These are phyloP conservation scores for Neohortaea acidophila DNA, from an alignment of 495 filamentous ascomycete species.

Conservation along the genomic window DNA sequence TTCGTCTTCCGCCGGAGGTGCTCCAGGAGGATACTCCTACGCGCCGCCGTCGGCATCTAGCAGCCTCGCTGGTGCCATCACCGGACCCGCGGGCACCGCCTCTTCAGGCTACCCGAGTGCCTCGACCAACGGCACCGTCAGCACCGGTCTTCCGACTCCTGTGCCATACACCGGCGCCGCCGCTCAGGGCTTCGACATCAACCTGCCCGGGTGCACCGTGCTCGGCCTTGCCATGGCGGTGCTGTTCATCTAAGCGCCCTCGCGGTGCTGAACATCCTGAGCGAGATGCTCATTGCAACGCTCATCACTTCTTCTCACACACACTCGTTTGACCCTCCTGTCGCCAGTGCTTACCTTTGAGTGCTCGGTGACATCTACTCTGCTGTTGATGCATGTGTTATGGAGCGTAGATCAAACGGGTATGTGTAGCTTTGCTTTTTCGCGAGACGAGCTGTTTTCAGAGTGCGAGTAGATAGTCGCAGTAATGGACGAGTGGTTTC, in stretches of 20 bases:
- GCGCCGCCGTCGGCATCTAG: slow-evolving; percentile 3
- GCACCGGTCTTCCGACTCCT: not conserved
- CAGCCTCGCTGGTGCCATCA: slow-evolving; percentile 4
- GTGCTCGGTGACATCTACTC: not conserved
- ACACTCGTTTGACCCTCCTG: not conserved
- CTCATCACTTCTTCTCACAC: not conserved
- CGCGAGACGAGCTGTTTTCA: too few species aligned
- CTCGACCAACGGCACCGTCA: slow-evolving; percentile 8
- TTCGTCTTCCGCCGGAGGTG: not conserved
- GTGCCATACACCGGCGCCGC: slow-evolving; percentile 11
- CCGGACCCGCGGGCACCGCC: slow-evolving; percentile 8
- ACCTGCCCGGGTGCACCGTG: slow-evolving; percentile 4
- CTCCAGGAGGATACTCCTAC: not conserved
- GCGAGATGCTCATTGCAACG: not conserved
- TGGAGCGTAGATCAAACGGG: too few species aligned
- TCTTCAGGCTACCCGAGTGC: not conserved
- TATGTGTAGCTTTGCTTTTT: too few species aligned
- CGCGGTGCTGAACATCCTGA: too few species aligned
- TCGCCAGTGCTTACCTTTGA: not conserved
- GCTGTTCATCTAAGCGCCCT: slow-evolving; percentile 10
- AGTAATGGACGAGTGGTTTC: too few species aligned
- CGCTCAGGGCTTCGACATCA: not conserved
- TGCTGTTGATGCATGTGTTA: slow-evolving; percentile 2
- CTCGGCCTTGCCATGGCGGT: slow-evolving; percentile 9
- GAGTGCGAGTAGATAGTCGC: too few species aligned